A percentile compares a stretch with the other conserved stretches of the same genome.
phyloP scores from a whole-genome alignment of 2,329 filamentous ascomycete genomes.

The Trichoderma guizhouense region DNA sequence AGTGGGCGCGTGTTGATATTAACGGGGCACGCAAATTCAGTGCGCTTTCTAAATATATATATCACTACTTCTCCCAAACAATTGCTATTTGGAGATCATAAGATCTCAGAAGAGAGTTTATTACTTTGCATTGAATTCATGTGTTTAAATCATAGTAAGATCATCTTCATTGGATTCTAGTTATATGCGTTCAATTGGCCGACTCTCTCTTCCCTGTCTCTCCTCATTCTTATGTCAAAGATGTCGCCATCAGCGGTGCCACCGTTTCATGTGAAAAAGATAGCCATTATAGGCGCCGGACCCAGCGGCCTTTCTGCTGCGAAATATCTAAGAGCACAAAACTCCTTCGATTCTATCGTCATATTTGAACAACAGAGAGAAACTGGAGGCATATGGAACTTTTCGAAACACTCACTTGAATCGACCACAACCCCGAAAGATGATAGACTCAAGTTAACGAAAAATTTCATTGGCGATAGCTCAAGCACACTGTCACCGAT shows the following conservation, averaged over 20 bases:
- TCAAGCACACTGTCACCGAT: conserved; percentile 74
- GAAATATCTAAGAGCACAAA: conserved; percentile 75
- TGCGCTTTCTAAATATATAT: neutral
- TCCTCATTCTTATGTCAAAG: neutral
- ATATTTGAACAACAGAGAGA: conserved; percentile 77
- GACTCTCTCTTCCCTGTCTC: no score
- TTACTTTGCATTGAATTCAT: neutral
- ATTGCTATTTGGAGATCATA: neutral
- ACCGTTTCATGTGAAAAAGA: conserved; percentile 50
- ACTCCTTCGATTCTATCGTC: conserved; percentile 62
- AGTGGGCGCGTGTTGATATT: neutral
- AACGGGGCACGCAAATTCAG: neutral
- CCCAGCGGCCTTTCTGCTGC: conserved; percentile 75
- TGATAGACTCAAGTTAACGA: conserved; percentile 58
- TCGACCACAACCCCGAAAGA: conserved; percentile 47
- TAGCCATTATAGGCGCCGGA: conserved; percentile 81
- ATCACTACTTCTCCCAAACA: neutral
- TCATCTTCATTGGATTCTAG: neutral
- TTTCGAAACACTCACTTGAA: conserved; percentile 32
- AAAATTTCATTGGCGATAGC: conserved; percentile 56
- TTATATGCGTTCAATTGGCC: neutral
- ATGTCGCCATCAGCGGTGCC: neutral
- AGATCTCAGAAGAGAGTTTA: neutral
- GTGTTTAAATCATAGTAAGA: neutral
- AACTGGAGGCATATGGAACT: conserved; percentile 84